These are phyloP conservation scores for Tulasnella sp. DNA, from an alignment of 768 basidiomycete genomes.

Conservation along the genomic window DNA sequence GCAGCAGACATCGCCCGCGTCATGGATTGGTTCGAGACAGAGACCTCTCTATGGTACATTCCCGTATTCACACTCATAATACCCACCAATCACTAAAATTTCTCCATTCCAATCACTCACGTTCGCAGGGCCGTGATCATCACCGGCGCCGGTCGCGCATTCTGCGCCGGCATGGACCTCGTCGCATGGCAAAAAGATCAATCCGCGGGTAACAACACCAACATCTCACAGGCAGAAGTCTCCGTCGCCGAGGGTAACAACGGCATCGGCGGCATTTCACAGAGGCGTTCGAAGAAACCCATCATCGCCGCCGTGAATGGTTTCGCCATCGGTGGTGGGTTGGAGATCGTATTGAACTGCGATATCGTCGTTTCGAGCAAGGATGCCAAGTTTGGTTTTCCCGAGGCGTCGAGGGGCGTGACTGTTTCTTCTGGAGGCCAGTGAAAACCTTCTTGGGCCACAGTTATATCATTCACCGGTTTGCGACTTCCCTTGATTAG, in stretches of 20 bases:
- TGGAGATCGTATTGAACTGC: slow-evolving; percentile 62
- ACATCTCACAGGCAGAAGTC: slow-evolving; percentile 31
- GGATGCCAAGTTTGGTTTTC: slow-evolving; percentile 59
- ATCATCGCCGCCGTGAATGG: slow-evolving; percentile 75
- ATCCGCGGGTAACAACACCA: slow-evolving; percentile 31
- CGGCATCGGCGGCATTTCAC: slow-evolving; percentile 67
- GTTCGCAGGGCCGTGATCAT: slow-evolving; percentile 55
- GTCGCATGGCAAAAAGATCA: slow-evolving; percentile 58
- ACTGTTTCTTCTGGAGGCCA: slow-evolving; percentile 60
- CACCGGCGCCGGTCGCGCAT: slow-evolving; percentile 60
- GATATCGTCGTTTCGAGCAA: slow-evolving; percentile 63
- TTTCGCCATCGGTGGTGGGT: slow-evolving; percentile 56
- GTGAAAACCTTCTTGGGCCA: slow-evolving; percentile 19
- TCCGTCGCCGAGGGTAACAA: slow-evolving; percentile 32
- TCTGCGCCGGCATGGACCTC: slow-evolving; percentile 75
- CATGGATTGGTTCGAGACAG: slow-evolving; percentile 65
- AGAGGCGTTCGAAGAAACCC: slow-evolving; percentile 56
- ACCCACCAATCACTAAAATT: not conserved
- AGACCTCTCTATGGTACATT: slow-evolving; percentile 59
- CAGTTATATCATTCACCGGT: not conserved
- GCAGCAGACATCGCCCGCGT: slow-evolving; percentile 39
- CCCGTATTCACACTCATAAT: no score
- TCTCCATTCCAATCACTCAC: not conserved
- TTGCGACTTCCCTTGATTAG: slow-evolving; percentile 27
- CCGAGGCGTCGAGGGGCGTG: slow-evolving; percentile 72